Percentiles rank a stretch among this genome's conserved stretches.
phyloP scores from a whole-genome alignment of 2,329 filamentous ascomycete species.

The Tolypocladium endophyticum region DNA sequence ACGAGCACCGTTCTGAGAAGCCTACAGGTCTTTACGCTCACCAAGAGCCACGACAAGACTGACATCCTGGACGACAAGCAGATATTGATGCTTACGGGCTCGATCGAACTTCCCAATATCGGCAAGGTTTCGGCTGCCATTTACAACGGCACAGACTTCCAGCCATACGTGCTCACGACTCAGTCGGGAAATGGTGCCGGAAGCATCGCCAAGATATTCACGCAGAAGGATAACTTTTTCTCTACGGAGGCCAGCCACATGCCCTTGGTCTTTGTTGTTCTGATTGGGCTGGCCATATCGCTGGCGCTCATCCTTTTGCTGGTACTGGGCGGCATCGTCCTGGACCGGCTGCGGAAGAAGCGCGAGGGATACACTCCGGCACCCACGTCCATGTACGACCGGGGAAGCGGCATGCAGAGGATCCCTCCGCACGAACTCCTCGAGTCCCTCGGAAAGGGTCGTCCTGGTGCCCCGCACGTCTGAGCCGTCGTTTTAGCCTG shows the following conservation, averaged over 20 bases:
- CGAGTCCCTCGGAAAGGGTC: constrained; percentile 38
- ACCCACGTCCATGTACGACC: constrained; percentile 54
- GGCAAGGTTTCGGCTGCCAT: constrained; percentile 78
- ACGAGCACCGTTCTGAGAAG: constrained; percentile 60
- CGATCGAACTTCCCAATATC: constrained; percentile 63
- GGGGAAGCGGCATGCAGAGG: constrained; percentile 45
- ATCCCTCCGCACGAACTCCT: constrained; percentile 52
- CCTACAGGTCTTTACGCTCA: constrained; percentile 70
- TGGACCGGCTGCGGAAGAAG: constrained; percentile 67
- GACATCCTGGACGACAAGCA: constrained; percentile 56
- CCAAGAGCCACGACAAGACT: constrained; percentile 53
- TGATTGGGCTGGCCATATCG: constrained; percentile 71
- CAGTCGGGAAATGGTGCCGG: constrained; percentile 54
- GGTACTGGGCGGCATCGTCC: constrained; percentile 61
- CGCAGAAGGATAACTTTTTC: constrained; percentile 72
- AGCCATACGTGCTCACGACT: constrained; percentile 72
- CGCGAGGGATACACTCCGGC: constrained; percentile 74
- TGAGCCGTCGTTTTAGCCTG: constrained; percentile 15
- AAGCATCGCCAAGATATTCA: constrained; percentile 73
- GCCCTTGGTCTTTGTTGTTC: constrained; percentile 65
- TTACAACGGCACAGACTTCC: constrained; percentile 72
- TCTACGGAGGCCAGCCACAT: constrained; percentile 45
- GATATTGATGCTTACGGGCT: constrained; percentile 74
- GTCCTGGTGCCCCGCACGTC: constrained; percentile 36
- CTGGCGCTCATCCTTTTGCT: constrained; percentile 69